Evolutionary conservation across 163 green algal species (phyloP).

Genomic region (Chloromonas sp.): DNA sequence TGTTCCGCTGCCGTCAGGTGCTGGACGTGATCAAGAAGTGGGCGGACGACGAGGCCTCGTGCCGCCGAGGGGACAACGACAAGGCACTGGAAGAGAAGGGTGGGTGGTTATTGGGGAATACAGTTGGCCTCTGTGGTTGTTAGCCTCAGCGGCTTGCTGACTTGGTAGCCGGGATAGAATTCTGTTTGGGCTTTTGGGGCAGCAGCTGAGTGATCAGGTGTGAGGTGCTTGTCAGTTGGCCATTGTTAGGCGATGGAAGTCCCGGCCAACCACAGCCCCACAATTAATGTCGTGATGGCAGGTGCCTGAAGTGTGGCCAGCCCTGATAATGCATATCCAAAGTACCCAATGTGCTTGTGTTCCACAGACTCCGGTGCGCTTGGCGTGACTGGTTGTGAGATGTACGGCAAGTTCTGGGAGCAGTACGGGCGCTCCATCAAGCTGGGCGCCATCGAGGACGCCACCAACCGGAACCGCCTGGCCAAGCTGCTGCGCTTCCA

Average conservation of each 20-base stretch:
- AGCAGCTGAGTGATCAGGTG: too few species aligned
- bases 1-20: constrained; percentile 6
- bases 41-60: constrained; percentile 72
- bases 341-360: neutral
- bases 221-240: too few species aligned
- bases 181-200: too few species aligned
- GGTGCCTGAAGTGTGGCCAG: too few species aligned
- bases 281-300: too few species aligned
- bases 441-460: constrained; percentile 96
- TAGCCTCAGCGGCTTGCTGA: neutral
- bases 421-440: constrained; percentile 88
- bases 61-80: constrained; percentile 29
- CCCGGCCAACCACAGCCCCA: too few species aligned
- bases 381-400: constrained; percentile 19
- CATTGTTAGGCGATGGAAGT: too few species aligned
- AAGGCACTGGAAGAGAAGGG: constrained; percentile 14
- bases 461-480: constrained; percentile 66
- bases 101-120: constrained; percentile 15
- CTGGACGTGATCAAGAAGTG: constrained; percentile 93
- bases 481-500: constrained; percentile 83
- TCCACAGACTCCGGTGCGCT: neutral
- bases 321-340: too few species aligned
- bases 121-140: neutral
- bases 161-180: neutral
- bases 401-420: constrained; percentile 90